phyloP scores from a whole-genome alignment of 768 basidiomycete species.

The Phlebiopsis flavidoalba region DNA sequence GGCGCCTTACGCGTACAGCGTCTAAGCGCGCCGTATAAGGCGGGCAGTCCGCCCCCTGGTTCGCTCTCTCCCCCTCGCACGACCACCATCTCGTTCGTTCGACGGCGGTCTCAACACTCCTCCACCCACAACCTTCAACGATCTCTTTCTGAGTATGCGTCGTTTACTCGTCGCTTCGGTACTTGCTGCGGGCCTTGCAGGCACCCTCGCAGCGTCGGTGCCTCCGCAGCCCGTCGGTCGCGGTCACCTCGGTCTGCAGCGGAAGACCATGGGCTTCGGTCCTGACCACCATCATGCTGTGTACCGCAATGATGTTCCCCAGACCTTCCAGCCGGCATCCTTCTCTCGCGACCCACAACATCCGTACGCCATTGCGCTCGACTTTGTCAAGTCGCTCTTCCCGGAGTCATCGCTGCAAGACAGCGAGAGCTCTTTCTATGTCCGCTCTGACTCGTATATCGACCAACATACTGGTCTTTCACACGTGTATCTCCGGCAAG shows the following conservation, averaged over 20 bases:
- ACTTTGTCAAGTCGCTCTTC: constrained; percentile 51
- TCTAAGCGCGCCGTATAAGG: background rate
- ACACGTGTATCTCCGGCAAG: constrained; percentile 84
- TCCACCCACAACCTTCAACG: background rate
- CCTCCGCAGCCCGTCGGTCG: background rate
- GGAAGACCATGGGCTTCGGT: constrained; percentile 91
- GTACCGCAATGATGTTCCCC: constrained; percentile 48
- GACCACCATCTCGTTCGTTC: constrained; percentile 2
- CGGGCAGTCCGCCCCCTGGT: background rate
- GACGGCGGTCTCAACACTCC: background rate
- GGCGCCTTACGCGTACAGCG: background rate
- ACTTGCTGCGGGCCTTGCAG: constrained; percentile 54
- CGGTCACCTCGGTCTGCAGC: constrained; percentile 25
- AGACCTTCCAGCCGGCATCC: constrained; percentile 13
- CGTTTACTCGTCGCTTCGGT: constrained; percentile 61
- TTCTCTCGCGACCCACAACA: constrained; percentile 30
- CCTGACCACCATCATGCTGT: constrained; percentile 71
- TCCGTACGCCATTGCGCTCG: constrained; percentile 56
- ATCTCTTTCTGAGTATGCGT: constrained; percentile 40
- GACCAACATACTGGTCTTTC: constrained; percentile 83
- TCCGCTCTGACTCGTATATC: constrained; percentile 83
- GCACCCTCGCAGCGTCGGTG: constrained; percentile 41
- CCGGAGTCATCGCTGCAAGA: background rate
- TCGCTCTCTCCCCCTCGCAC: background rate
- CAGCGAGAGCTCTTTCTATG: constrained; percentile 42